Evolutionary conservation across 1,284 basidiomycete genomes (phyloP).

Genomic region (Ceratobasidium sp.): DNA sequence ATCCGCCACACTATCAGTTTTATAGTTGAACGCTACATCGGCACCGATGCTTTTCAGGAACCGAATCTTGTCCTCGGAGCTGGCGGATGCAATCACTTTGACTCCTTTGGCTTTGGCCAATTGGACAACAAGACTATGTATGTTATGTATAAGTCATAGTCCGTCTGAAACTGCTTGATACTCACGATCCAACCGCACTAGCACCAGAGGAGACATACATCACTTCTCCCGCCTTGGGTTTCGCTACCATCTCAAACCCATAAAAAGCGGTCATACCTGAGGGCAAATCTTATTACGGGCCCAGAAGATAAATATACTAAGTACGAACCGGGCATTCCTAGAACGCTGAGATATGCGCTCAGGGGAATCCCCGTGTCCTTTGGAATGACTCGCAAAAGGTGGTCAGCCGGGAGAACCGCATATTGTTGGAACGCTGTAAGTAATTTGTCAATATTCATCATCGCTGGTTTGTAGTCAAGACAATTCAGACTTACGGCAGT

Average conservation of each 20-base stretch:
- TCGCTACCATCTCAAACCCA: conserved; percentile 61
- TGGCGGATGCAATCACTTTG: conserved; percentile 61
- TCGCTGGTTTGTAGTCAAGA: background rate
- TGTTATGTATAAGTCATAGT: background rate
- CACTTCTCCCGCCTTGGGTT: conserved; percentile 66
- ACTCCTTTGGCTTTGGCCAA: conserved; percentile 60
- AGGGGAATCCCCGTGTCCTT: conserved; percentile 6
- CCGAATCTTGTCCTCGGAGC: conserved; percentile 61
- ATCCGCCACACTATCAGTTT: conserved; percentile 57
- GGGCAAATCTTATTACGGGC: background rate
- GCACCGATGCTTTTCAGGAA: conserved; percentile 60
- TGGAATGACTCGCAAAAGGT: background rate
- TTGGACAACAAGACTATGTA: conserved; percentile 56
- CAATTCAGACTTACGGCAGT: conserved; percentile 10
- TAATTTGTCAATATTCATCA: background rate
- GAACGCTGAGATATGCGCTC: conserved; percentile 10
- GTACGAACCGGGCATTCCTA: conserved; percentile 26
- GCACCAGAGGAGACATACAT: conserved; percentile 70
- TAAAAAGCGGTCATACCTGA: conserved; percentile 55
- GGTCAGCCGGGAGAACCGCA: background rate
- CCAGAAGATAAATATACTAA: background rate
- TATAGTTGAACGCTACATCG: conserved; percentile 60
- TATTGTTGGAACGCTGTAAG: conserved; percentile 19
- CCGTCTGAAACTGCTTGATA: conserved; percentile 38
- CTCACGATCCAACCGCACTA: conserved; percentile 65